phyloP scores from a whole-genome alignment of 2,329 filamentous ascomycete species.

The Cladophialophora immunda region DNA sequence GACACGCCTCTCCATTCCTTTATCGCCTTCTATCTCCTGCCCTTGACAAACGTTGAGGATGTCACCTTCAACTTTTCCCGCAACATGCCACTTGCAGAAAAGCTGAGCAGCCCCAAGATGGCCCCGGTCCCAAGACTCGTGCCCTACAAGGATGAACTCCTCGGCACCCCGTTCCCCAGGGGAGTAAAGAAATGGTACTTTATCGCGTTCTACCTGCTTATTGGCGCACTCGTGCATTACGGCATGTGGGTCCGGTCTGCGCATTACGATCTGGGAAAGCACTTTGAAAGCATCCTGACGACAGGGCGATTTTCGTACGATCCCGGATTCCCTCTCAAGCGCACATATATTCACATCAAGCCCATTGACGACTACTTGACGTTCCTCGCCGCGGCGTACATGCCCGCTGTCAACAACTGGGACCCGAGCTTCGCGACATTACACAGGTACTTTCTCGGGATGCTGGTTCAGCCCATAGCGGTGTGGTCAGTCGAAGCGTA shows the following conservation, averaged over 20 bases:
- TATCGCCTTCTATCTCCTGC: slow-evolving; percentile 9
- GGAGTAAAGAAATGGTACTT: slow-evolving; percentile 19
- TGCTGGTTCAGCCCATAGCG: slow-evolving; percentile 17
- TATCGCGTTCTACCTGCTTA: slow-evolving; percentile 9
- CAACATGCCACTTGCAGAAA: slow-evolving; percentile 31
- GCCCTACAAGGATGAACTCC: slow-evolving; percentile 17
- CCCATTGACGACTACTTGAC: slow-evolving; percentile 16
- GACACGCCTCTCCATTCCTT: slow-evolving; percentile 10
- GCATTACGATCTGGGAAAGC: slow-evolving; percentile 13
- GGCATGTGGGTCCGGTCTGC: slow-evolving; percentile 24
- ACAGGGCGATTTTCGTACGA: slow-evolving; percentile 19
- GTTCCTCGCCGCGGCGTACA: slow-evolving; percentile 15
- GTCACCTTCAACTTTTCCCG: slow-evolving; percentile 28
- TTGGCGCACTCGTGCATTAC: slow-evolving; percentile 14
- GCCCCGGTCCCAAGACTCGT: slow-evolving; percentile 3
- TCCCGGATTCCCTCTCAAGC: slow-evolving; percentile 13
- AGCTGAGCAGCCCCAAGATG: slow-evolving; percentile 25
- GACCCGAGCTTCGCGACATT: slow-evolving; percentile 11
- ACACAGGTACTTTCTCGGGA: slow-evolving; percentile 18
- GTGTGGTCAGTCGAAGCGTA: slow-evolving; percentile 18
- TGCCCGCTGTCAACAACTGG: slow-evolving; percentile 22
- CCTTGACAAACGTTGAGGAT: slow-evolving; percentile 19
- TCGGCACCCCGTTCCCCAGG: not conserved
- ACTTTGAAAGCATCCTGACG: slow-evolving; percentile 7
- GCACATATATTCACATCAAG: slow-evolving; percentile 12